Base-by-base conservation (phyloP, 164 flowering plant species). In the Stephania cephalantha region DNA sequence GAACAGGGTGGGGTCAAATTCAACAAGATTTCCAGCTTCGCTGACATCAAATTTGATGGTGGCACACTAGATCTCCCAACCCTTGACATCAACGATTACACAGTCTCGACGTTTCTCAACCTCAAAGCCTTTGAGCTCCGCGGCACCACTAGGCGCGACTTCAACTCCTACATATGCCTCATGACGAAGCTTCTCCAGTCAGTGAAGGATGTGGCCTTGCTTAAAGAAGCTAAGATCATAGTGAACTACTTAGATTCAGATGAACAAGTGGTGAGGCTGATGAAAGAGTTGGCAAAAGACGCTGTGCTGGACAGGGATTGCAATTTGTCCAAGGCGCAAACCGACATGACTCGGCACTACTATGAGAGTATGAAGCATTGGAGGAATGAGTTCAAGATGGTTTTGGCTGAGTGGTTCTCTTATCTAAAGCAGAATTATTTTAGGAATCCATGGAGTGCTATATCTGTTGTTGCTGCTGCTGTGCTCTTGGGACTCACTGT, bases 401-500 rank as follows among this genome's bases (percentile, higher is more conserved):
- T 35, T 22, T 35, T 29, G 3, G 35, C 20, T 15, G 72, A 67
- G 12, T 79, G 78, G 78, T 25, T 46, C 29, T 52, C 75, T 6
- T 65, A 75, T n/a, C 77, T 79, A n/a, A 3, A n/a, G 7, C 68
- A 45, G 18, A 71, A 46, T 18, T 75, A 75, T 20, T 75, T 79
- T 35, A 71, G 72, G 13, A 75, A 66, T 64, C 78, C 78, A 30
- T 79, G 81, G 81, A 25, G 78, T 1, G 5, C 66, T 13, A 50
- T 75, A 25, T 75, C 81, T 22, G 55, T 79, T 63, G 70, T 25
- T 13, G 81, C 81, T 7, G 78, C 75, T 9, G 50, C 72, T 52
- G 58, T 71, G n/a, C 78, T 79, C n/a, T 46, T 79, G 53, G 46
- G 8, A 44, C 78, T 79, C 18, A 75, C 81, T 5, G 58, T 78